A percentile compares a stretch with the other conserved stretches of the same genome.
phyloP scores from a whole-genome alignment of 176 grass and related monocot genomes.

The Bolboschoenus planiculmis region DNA sequence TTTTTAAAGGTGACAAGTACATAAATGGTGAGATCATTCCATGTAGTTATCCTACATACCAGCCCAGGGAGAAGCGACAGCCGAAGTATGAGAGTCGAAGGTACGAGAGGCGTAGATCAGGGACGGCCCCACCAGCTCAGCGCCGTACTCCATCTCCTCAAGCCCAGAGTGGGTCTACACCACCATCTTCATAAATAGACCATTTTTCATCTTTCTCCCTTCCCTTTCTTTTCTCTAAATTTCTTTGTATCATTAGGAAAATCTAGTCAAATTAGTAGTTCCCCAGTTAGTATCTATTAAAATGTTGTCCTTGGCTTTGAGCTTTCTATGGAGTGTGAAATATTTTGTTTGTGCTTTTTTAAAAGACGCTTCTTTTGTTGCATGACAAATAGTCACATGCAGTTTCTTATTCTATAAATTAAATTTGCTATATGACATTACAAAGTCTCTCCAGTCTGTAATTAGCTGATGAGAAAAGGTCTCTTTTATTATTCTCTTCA shows the following conservation, averaged over 20 bases:
- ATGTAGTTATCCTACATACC: constrained; percentile 90
- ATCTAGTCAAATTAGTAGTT: not conserved
- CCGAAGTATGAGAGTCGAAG: constrained; percentile 82
- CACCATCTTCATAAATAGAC: constrained; percentile 14
- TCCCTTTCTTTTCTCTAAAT: not conserved
- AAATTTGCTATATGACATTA: not conserved
- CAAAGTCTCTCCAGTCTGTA: not conserved
- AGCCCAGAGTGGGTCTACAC: not conserved
- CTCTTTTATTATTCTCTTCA: not conserved
- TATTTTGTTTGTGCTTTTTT: not conserved
- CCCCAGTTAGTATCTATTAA: not conserved
- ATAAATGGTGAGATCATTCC: constrained; percentile 98
- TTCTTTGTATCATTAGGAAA: not conserved
- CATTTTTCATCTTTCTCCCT: not conserved
- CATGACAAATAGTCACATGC: not conserved
- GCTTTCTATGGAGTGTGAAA: not conserved
- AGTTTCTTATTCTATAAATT: not conserved
- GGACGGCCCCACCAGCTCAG: constrained; percentile 34
- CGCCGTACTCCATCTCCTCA: not conserved
- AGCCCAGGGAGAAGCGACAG: constrained; percentile 73
- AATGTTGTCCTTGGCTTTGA: not conserved
- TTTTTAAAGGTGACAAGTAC: constrained; percentile 79
- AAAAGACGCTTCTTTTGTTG: not conserved
- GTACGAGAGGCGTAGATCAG: constrained; percentile 73
- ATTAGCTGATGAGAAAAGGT: not conserved